These are phyloP conservation scores for Arbutus unedo DNA, from an alignment of 148 eudicot genomes.

Conservation along the genomic window DNA sequence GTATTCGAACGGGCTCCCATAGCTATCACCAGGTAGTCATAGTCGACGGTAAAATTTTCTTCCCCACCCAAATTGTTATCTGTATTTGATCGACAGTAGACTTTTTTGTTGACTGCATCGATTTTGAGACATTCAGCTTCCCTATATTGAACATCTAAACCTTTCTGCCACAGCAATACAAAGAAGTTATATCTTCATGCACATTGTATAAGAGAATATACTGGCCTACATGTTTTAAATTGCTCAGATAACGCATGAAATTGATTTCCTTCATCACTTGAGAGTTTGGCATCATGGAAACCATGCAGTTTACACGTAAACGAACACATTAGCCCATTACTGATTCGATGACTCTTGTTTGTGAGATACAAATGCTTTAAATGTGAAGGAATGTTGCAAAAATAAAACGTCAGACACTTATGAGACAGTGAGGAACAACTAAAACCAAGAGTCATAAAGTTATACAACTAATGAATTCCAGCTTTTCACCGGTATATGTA, in stretches of 20 bases:
- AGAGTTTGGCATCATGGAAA: not conserved
- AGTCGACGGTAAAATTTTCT: conserved; percentile 18
- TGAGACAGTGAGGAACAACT: not conserved
- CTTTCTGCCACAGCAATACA: conserved; percentile 16
- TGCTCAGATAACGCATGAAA: not conserved
- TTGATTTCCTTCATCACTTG: not conserved
- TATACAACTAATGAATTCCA: not conserved
- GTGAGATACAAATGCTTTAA: not conserved
- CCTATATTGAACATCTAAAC: conserved; percentile 21
- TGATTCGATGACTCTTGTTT: not conserved
- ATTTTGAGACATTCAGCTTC: conserved; percentile 27
- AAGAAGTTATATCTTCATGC: not conserved
- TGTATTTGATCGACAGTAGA: conserved; percentile 17
- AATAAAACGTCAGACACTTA: not conserved
- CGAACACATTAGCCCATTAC: not conserved
- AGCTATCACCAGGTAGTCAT: conserved; percentile 27
- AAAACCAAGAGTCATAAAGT: not conserved
- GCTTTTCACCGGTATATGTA: not conserved
- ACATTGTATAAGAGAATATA: not conserved
- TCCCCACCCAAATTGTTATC: conserved; percentile 14
- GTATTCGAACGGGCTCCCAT: conserved; percentile 29
- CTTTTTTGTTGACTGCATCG: conserved; percentile 24
- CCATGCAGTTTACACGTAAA: too few species aligned
- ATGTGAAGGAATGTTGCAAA: not conserved
- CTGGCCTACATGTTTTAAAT: not conserved